Conservation (phyloP, 2,329 filamentous ascomycete genomes). For the Lachnellula suecica region DNA sequence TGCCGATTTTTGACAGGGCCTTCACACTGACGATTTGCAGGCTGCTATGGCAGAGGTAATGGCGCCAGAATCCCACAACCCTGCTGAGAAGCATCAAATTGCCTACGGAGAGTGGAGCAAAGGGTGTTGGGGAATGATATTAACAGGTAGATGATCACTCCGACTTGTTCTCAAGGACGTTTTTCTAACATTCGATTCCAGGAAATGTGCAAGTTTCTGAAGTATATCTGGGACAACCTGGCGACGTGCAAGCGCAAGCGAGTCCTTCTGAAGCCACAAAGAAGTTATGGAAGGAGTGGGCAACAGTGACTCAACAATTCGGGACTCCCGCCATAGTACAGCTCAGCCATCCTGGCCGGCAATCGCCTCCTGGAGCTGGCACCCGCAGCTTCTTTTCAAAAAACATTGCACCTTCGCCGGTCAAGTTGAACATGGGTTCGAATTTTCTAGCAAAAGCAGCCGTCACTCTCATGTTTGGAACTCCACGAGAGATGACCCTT, state of each 20-base stretch:
- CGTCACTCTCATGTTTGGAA: slow-evolving; percentile 43
- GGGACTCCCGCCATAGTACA: slow-evolving; percentile 44
- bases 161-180: neutral
- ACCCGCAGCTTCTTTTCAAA: slow-evolving; percentile 37
- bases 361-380: slow-evolving; percentile 41
- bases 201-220: slow-evolving; percentile 47
- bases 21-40: slow-evolving; percentile 31
- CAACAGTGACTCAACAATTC: slow-evolving; percentile 29
- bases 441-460: slow-evolving; percentile 33
- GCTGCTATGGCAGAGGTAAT: slow-evolving; percentile 50
- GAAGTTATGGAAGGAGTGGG: slow-evolving; percentile 40
- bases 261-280: slow-evolving; percentile 31
- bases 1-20: neutral
- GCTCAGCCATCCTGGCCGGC: slow-evolving; percentile 47
- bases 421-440: slow-evolving; percentile 42
- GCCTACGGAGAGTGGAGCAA: slow-evolving; percentile 54
- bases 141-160: slow-evolving; percentile 39
- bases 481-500: slow-evolving; percentile 54
- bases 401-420: slow-evolving; percentile 42
- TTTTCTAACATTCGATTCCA: slow-evolving; percentile 2
- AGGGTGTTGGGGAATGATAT: slow-evolving; percentile 51
- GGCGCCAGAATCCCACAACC: slow-evolving; percentile 40
- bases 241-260: slow-evolving; percentile 32
- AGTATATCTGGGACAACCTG: slow-evolving; percentile 35
- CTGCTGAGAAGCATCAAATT: slow-evolving; percentile 40